Evolutionary conservation across 345 rosid species (phyloP).

Genomic region (Sisymbrium irio): DNA sequence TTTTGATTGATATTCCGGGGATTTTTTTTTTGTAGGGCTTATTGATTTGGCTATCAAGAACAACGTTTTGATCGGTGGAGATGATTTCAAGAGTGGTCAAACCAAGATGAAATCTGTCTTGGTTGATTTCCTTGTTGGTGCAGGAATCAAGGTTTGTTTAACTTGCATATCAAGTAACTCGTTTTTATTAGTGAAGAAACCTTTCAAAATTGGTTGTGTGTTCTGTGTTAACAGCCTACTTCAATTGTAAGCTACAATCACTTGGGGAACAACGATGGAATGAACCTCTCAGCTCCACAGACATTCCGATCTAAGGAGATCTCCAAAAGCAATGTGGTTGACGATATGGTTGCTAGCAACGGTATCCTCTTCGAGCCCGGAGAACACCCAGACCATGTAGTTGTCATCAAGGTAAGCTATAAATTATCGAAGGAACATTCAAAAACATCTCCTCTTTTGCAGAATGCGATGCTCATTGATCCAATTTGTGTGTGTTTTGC

Average conservation of each 20-base stretch:
- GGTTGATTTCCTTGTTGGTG: conserved; percentile 99
- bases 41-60: conserved; percentile 91
- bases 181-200: conserved; percentile 8
- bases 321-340: conserved; percentile 95
- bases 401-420: conserved; percentile 78
- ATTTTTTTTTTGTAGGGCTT: conserved; percentile 32
- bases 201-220: background rate
- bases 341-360: conserved; percentile 98
- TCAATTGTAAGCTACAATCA: conserved; percentile 99
- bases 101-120: conserved; percentile 98
- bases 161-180: conserved; percentile 4
- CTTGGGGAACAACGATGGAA: conserved; percentile 92
- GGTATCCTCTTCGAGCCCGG: conserved; percentile 90
- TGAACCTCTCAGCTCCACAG: conserved; percentile 99
- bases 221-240: conserved; percentile 60
- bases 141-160: conserved; percentile 80
- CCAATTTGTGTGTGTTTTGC: conserved; percentile 5
- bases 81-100: conserved; percentile 99
- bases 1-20: background rate
- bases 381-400: conserved; percentile 98
- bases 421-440: background rate
- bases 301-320: conserved; percentile 97
- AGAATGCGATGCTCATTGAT: background rate
- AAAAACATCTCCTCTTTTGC: background rate
- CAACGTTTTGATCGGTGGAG: conserved; percentile 84